phyloP scores from a whole-genome alignment of 495 filamentous ascomycete species.

The Patellaria atrata region DNA sequence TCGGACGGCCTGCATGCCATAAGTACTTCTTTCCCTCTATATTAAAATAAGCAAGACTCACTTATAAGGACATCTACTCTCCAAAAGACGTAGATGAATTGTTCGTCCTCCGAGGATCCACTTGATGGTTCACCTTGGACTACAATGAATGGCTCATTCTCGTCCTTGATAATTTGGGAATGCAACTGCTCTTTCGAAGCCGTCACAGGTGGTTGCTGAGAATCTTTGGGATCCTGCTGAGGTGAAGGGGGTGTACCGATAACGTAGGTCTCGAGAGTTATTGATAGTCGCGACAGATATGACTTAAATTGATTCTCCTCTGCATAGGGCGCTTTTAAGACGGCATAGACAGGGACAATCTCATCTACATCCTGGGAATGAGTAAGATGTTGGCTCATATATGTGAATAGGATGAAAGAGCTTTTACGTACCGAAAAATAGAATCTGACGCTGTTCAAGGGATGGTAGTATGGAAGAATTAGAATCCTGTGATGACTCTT shows the following conservation, averaged over 20 bases:
- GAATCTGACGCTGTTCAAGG: conserved; percentile 25
- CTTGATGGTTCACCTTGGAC: conserved; percentile 34
- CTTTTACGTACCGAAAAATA: conserved; percentile 54
- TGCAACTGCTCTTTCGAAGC: conserved; percentile 46
- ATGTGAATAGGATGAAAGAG: conserved; percentile 10
- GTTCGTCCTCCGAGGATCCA: conserved; percentile 12
- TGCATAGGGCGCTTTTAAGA: conserved; percentile 52
- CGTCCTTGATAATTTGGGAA: conserved; percentile 42
- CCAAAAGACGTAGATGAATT: conserved; percentile 63
- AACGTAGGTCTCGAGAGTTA: conserved; percentile 59
- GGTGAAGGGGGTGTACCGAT: conserved; percentile 40
- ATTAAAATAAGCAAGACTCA: conserved; percentile 20
- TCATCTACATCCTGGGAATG: conserved; percentile 61
- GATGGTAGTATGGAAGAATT: conserved; percentile 20
- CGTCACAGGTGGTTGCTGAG: conserved; percentile 6
- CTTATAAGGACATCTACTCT: conserved; percentile 61
- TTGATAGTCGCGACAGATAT: conserved; percentile 46
- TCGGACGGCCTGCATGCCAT: conserved; percentile 41
- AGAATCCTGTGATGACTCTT: conserved; percentile 36
- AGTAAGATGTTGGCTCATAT: conserved; percentile 37
- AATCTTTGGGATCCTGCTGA: conserved; percentile 23
- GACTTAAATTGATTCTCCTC: conserved; percentile 43
- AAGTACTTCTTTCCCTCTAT: not conserved
- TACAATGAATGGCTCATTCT: conserved; percentile 48
- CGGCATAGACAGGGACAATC: conserved; percentile 53